A percentile compares a stretch with the other conserved stretches of the same genome.
phyloP scores from a whole-genome alignment of 345 rosid genomes.

The Psidium friedrichsthalianum region DNA sequence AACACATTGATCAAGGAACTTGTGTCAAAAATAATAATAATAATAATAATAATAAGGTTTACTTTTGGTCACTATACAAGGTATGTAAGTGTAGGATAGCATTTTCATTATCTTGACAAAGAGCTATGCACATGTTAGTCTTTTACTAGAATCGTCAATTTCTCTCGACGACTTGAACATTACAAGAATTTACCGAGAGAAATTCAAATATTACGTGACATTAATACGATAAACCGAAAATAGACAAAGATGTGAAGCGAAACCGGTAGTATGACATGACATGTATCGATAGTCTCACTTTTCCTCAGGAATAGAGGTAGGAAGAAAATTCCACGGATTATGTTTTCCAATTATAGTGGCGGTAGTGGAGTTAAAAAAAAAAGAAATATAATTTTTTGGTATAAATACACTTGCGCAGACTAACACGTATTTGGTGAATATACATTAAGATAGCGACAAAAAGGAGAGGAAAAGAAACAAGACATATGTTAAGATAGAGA shows the following conservation, averaged over 20 bases:
- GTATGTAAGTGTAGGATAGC: background rate
- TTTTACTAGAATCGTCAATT: background rate
- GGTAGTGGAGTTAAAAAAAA: background rate
- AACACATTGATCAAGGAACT: background rate
- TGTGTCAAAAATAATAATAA: background rate
- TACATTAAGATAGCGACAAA: background rate
- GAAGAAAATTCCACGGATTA: background rate
- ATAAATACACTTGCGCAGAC: background rate
- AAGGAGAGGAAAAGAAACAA: background rate
- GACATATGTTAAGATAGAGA: background rate
- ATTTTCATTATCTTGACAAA: background rate
- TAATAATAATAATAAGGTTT: background rate
- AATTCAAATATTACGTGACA: background rate
- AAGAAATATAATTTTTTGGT: background rate
- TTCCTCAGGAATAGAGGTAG: background rate
- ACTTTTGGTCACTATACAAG: background rate
- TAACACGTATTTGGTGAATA: background rate
- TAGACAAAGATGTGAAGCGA: background rate
- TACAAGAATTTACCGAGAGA: background rate
- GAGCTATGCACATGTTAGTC: background rate
- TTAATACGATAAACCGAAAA: background rate
- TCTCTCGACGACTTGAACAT: background rate
- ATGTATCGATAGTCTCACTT: background rate
- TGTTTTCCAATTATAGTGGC: background rate
- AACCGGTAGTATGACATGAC: background rate